Conservation (phyloP, 2,329 filamentous ascomycete species). For the Trichoderma koningiopsis region DNA sequence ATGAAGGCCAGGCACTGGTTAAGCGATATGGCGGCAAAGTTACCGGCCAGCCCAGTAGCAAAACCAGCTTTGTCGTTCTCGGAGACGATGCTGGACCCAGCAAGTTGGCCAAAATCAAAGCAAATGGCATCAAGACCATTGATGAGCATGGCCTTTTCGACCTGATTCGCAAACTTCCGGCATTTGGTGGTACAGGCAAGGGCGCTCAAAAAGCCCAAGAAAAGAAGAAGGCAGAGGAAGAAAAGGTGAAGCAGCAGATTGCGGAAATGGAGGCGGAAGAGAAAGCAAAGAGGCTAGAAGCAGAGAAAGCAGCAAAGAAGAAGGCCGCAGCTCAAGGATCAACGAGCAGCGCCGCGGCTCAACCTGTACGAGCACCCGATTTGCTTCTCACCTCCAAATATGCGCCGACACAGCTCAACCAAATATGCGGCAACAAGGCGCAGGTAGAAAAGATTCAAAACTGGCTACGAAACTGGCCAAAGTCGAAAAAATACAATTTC, state of each 20-base stretch:
- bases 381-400: conserved; percentile 95
- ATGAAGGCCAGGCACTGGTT: conserved; percentile 81
- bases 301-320: conserved; percentile 51
- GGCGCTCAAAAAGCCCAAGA: conserved; percentile 83
- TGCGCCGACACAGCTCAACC: conserved; percentile 77
- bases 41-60: conserved; percentile 80
- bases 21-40: conserved; percentile 95
- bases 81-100: conserved; percentile 90
- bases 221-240: conserved; percentile 82
- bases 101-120: conserved; percentile 83
- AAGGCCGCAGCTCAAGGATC: conserved; percentile 39
- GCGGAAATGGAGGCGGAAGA: conserved; percentile 86
- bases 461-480: conserved; percentile 84
- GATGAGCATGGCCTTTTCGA: conserved; percentile 90
- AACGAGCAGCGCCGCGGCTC: conserved; percentile 36
- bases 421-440: conserved; percentile 94
- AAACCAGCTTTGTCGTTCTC: conserved; percentile 91
- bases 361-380: conserved; percentile 54
- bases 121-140: conserved; percentile 83
- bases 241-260: conserved; percentile 78
- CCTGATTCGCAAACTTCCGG: conserved; percentile 77
- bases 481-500: conserved; percentile 77
- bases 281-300: conserved; percentile 58
- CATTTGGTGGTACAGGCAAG: conserved; percentile 83
- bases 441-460: conserved; percentile 85